A percentile compares a stretch with the other conserved stretches of the same genome.
phyloP scores from a whole-genome alignment of 1,139 yeast species.

The Scheffersomyces segobiensis region DNA sequence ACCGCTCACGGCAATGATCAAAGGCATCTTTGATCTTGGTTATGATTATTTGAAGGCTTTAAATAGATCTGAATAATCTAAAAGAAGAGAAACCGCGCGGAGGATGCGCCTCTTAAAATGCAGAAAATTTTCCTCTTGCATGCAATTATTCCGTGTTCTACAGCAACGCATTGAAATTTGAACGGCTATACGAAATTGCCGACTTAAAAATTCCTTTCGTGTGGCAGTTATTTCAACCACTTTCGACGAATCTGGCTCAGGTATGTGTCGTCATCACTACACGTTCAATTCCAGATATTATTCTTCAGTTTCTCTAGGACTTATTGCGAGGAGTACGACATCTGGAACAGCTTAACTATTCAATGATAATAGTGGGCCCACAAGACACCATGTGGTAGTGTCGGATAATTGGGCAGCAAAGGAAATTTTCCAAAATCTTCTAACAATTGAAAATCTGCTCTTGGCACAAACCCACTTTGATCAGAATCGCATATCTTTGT shows the following conservation, averaged over 20 bases:
- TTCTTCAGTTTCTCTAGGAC: background rate
- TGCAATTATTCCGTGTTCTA: background rate
- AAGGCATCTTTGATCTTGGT: too few relatives aligned
- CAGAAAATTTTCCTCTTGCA: background rate
- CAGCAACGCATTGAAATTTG: background rate
- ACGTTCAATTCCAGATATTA: background rate
- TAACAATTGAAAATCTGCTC: background rate
- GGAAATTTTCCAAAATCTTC: background rate
- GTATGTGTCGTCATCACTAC: background rate
- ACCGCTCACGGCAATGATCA: too few relatives aligned
- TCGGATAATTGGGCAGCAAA: background rate
- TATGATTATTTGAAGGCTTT: background rate
- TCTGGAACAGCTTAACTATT: too few relatives aligned
- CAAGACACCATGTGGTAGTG: background rate
- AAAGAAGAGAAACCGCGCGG: background rate
- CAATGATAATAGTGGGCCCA: too few relatives aligned
- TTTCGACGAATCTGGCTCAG: background rate
- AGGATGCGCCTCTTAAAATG: background rate
- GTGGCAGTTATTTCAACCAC: background rate
- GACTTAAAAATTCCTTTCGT: background rate
- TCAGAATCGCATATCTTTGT: background rate
- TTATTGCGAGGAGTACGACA: background rate
- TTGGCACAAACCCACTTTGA: background rate
- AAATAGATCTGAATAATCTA: background rate
- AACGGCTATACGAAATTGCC: background rate